Evolutionary conservation across 768 basidiomycete species (phyloP), one percentile per base, ranked within the genome.

Genomic region (Lentinus tigrinus): DNA sequence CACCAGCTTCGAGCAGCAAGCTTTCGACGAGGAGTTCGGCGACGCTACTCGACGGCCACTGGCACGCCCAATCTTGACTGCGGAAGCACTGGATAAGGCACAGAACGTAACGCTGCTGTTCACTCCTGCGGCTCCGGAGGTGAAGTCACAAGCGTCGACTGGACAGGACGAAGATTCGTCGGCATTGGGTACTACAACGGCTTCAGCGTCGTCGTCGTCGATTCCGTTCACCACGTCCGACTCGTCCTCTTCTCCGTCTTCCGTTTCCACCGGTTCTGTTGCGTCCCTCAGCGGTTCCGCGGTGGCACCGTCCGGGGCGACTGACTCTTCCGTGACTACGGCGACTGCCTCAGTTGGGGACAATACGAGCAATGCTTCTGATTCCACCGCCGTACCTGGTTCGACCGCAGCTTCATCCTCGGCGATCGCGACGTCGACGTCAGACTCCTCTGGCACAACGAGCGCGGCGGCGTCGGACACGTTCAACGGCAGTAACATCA

Each of bases 71-170:
- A 51, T 55, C 11, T 67, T 57, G 34, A 56, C 59, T 10, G 59
- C 55, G 8, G 60, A 63, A 10, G 53, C 66, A 16, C 36, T 58
- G 34, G 37, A 54, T 0, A 66, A 69, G 43, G 65, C 43, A 54
- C 67, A 7, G 42, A 80, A 79, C 54, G 83, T 85, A 6, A 78
- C 78, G 0, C 74, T 88, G n/a, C 70, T 81, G 23, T 86, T 85
- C 67, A 75, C 75, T 3, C 78, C 83, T 8, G 66, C 66, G 4
- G 57, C 68, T 4, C 75, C 74, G 28, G 72, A 72, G 47, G 67
- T 71, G 13, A 66, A 11, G 57, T 63, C 16, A 43, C 13, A 23
- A 26, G 50, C 23, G 26, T 38, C 52, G n/a, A 38, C 43, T 23
- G 42, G n/a, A 34, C 34, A 42, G 51, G 17, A 42, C 39, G n/a